Base-by-base conservation (phyloP, 495 filamentous ascomycete genomes). In the Diplogelasinospora grovesii region DNA sequence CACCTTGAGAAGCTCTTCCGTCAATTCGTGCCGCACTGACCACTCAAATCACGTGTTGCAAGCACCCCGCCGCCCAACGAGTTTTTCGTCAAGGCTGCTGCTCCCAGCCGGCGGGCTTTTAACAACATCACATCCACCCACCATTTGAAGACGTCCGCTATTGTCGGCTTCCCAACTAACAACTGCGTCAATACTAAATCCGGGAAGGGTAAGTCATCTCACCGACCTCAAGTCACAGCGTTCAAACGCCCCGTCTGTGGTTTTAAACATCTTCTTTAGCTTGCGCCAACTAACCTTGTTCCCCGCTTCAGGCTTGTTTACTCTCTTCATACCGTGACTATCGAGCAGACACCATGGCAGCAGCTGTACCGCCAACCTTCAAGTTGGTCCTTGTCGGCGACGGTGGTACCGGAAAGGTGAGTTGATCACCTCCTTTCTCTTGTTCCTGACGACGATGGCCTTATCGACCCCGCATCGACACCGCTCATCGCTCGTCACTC, bases 381-480 rank as follows among this genome's bases (percentile, higher is more conserved):
- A 99, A 99, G 86, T 85, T 99, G 60, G 93, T 99, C 54, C 88
- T 99, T 61, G 93, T 99, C 61, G 93, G 93, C 65, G 93, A 99
- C 69, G 93, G 93, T 74, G 93, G 93, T 76, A 99, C 93, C 62
- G 93, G 93, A 71, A 99, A 99, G 88, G 93, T 94, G 71, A 55
- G 62, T 74, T 51, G 33, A 16, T 25, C 39, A 26, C 16, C 14
- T 18, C 39, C 27, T 24, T 39, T 38, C 22, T 20, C 26, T 0
- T 8, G 4, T 27, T n/a, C n/a, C n/a, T n/a, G n/a, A n/a, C n/a
- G n/a, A n/a, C n/a, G n/a, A n/a, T n/a, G n/a, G n/a, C 21, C 4
- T 36, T 26, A 14, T 25, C 18, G 3, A 14, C 22, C 19, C n/a
- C 18, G 21, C 25, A 7, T 26, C 22, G 9, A 29, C n/a, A 11